Percentiles rank a stretch among this genome's conserved stretches.
These are phyloP conservation scores for Lanmaoa rubissima DNA, from an alignment of 768 basidiomycete genomes.

Conservation along the genomic window DNA sequence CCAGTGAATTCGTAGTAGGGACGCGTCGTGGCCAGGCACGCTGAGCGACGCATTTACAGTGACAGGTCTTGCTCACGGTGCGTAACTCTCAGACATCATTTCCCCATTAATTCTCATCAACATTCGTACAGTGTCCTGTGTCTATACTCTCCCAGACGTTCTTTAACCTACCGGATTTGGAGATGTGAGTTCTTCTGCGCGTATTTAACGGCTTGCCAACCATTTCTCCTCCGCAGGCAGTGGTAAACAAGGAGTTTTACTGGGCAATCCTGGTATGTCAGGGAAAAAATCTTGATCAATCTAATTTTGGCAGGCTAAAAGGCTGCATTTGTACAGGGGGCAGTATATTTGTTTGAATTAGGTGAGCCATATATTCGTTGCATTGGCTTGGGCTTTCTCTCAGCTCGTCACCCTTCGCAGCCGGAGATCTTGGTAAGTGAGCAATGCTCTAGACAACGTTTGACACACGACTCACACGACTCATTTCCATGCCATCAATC, in stretches of 20 bases:
- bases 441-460: not conserved
- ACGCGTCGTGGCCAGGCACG: not conserved
- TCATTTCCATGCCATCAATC: not conserved
- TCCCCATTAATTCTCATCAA: not conserved
- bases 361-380: not conserved
- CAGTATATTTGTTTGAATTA: constrained; percentile 3
- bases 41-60: not conserved
- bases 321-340: not conserved
- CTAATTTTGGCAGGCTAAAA: not conserved
- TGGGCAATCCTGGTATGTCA: constrained; percentile 10
- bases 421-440: constrained; percentile 3
- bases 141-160: constrained; percentile 3
- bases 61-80: constrained; percentile 5
- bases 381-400: not conserved
- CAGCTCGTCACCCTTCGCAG: not conserved
- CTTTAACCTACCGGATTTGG: constrained; percentile 11
- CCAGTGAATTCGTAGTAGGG: constrained; percentile 7
- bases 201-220: not conserved
- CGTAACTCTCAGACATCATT: not conserved
- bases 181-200: constrained; percentile 1
- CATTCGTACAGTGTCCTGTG: constrained; percentile 8
- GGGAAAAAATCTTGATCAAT: not conserved
- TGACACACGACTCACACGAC: not conserved
- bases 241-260: not conserved
- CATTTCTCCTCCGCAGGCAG: not conserved